A percentile compares a stretch with the other conserved stretches of the same genome.
phyloP scores from a whole-genome alignment of 2,329 filamentous ascomycete genomes.

The Xylariaceae sp. region DNA sequence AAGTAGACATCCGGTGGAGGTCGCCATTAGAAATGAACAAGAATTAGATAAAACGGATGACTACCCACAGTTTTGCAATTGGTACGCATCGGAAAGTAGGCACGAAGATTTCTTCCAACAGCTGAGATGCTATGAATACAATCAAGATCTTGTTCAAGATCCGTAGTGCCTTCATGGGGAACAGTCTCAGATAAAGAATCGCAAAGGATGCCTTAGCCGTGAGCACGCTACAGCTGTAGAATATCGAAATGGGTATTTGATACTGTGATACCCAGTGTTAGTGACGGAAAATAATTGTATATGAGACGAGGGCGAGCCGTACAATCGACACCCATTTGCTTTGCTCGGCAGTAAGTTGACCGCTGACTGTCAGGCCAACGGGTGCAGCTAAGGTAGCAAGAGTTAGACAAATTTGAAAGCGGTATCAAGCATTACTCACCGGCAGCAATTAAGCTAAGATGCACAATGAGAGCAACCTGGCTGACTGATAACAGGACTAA shows the following conservation, averaged over 20 bases:
- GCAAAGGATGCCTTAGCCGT: conserved; percentile 32
- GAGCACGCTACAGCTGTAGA: conserved; percentile 28
- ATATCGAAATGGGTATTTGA: conserved; percentile 22
- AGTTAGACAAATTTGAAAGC: too few relatives aligned
- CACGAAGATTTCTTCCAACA: conserved; percentile 28
- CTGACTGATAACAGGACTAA: conserved; percentile 13
- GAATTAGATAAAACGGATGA: too few relatives aligned
- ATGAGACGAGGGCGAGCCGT: neutral
- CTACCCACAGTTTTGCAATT: conserved; percentile 25
- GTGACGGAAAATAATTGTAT: neutral
- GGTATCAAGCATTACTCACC: too few relatives aligned
- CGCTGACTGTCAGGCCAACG: neutral
- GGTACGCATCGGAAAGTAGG: conserved; percentile 29
- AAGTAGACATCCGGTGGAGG: too few relatives aligned
- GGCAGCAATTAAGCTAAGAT: too few relatives aligned
- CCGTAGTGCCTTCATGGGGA: conserved; percentile 21
- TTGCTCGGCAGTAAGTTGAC: conserved; percentile 2
- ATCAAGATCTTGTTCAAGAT: conserved; percentile 28
- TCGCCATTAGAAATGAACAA: too few relatives aligned
- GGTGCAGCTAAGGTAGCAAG: too few relatives aligned
- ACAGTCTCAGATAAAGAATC: conserved; percentile 30
- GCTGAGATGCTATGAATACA: conserved; percentile 27
- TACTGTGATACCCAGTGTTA: conserved; percentile 4
- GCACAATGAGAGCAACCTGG: conserved; percentile 12
- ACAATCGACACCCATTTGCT: conserved; percentile 12